Evolutionary conservation across 2,329 filamentous ascomycete species (phyloP), one percentile per base, ranked within the genome.

Genomic region (Penicillium freii): DNA sequence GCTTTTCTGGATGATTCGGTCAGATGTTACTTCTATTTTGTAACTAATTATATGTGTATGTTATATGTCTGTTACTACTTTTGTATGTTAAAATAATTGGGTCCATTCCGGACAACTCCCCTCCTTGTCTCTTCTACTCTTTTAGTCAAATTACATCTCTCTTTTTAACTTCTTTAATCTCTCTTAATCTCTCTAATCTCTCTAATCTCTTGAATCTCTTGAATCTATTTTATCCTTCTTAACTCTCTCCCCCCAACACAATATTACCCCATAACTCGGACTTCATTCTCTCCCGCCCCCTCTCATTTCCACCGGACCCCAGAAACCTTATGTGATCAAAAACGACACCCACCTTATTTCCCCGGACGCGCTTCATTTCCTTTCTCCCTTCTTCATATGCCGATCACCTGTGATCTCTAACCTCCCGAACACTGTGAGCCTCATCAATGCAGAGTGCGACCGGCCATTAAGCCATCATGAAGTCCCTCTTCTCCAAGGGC

Each of bases 401-500:
- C 27, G 25, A 27, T 53, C 39, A 19, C 36, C 17, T 9, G 29
- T 27, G 17, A 19, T 31, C 33, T 51, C 7, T 25, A n/a, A 31
- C 9, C 17, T 25, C 58, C 21, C 21, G 17, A 21, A 17, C n/a
- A 31, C 36, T 34, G 34, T 34, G 34, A 39, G 9, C 23, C 54
- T 65, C 65, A 43, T 48, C 66, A 65, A 71, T 72, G 72, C 72
- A 56, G 63, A 59, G 62, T 63, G 59, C 65, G 55, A 58, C 59
- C 61, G 51, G 50, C 54, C 38, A 64, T 60, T 56, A 56, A 62
- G 62, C 66, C 57, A 67, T 61, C 63, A 74, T 64, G 46, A 78
- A 77, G 75, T 69, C 72, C 65, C 71, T 75, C 51, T 77, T 77
- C 62, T 68, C 74, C 55, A 75, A 66, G 60, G 74, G 71, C 64